Base-by-base conservation (phyloP, 306 rosid species). In the Rubus idaeus region DNA sequence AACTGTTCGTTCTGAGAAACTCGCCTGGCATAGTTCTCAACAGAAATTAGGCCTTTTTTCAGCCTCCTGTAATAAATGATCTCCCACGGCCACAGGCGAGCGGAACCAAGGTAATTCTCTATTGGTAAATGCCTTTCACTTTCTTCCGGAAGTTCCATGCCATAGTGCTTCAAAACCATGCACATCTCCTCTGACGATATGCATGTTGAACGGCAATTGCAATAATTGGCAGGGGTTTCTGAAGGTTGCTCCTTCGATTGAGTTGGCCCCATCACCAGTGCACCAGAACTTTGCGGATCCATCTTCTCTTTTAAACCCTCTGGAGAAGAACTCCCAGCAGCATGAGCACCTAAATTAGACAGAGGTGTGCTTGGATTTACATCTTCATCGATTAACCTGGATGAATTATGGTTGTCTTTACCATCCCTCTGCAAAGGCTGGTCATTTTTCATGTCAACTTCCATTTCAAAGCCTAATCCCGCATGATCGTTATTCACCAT, bases 81-180 rank as follows among this genome's bases (percentile, higher is more conserved):
- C 80, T 86, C 86, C 93, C 91, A 89, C 20, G 93, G 91, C 96
- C 96, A 91, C 76, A 91, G 52, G 44, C 89, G 87, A 83, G 93
- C 89, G 63, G 87, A 85, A 63, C 93, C 93, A 78, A 87, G 79
- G 74, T 76, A 79, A 58, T 75, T 80, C 61, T 86, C 89, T 3
- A 78, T 46, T 1, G 87, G 60, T 68, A 60, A 80, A 58, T 81
- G 75, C 37, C 77, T 53, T 73, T 84, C 87, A 77, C 77, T 63
- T 10, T 84, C 91, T 44, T 81, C 74, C 11, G 89, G 85, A 53
- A 80, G 76, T 70, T 89, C 89, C 68, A 86, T 60, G 77, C 86
- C 91, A 70, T 76, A 86, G 79, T 84, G 87, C 87, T 81, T 87
- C 26, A 87, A 75, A 85, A 83, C 91, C 83, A 45, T 79, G 86